Conservation (phyloP, 1,284 basidiomycete genomes). For the Athelia psychrophila region DNA sequence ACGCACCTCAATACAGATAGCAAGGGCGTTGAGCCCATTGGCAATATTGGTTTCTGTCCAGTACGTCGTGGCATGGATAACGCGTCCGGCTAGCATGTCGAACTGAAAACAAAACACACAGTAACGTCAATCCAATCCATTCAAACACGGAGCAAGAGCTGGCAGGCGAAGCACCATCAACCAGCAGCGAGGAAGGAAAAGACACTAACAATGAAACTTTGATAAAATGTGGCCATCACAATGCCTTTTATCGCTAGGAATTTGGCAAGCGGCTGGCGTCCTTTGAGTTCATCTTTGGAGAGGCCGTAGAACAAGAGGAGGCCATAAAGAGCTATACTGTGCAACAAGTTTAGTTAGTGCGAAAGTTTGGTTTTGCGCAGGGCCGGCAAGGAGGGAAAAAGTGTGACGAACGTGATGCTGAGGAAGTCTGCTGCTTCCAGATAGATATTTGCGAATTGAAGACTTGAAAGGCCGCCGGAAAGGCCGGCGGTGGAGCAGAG, state of each 20-base stretch:
- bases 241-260: constrained; percentile 84
- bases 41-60: constrained; percentile 82
- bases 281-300: constrained; percentile 72
- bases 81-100: constrained; percentile 49
- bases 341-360: neutral
- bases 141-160: neutral
- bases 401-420: constrained; percentile 63
- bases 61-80: constrained; percentile 67
- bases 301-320: constrained; percentile 80
- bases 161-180: no score
- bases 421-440: constrained; percentile 70
- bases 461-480: constrained; percentile 24
- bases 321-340: constrained; percentile 75
- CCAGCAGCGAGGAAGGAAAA: neutral
- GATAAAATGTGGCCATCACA: constrained; percentile 85
- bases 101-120: constrained; percentile 40
- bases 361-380: neutral
- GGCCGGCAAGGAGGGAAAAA: neutral
- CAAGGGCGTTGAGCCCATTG: constrained; percentile 78
- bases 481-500: constrained; percentile 65
- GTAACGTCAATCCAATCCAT: no score
- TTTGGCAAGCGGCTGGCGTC: constrained; percentile 77
- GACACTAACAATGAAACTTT: constrained; percentile 61
- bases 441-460: constrained; percentile 70
- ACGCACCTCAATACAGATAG: constrained; percentile 77